Evolutionary conservation across 73 alveolate species (phyloP), one percentile per base, ranked within the genome.

Genomic region (Paramecium octaurelia): DNA sequence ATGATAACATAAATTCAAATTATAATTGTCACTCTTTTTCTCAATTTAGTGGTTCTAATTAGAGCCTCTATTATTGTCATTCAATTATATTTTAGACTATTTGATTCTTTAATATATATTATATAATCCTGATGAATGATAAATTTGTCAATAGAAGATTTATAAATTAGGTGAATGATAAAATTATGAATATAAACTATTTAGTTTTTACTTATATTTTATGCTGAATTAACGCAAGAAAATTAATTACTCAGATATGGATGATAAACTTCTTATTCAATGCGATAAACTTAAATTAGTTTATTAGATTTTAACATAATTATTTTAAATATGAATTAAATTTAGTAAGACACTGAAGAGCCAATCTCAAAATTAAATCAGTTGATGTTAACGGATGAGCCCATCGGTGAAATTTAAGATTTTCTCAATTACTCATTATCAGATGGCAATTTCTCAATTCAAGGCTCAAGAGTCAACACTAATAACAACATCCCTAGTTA

Each of bases 341-440:
- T 1, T 27, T 64, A 54, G 69, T 54, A 64, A 64, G 84, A 64
- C 50, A 64, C 84, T 27, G 84, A 64, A 64, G 84, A 12, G 84
- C 84, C 84, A 64, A 27, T 64, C 46, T 64, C 84, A 64, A 64
- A 64, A 64, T 64, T 64, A 27, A 64, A 64, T 64, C 24, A 64
- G 48, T 34, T 64, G 31, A 64, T 64, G 84, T 34, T 64, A 31
- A 64, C 84, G 6, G 84, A 64, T 64, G 84, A 64, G 9, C 84
- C 84, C 16, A 64, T 64, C 9, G 84, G 54, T 64, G 84, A 64
- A 34, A 64, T 64, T 27, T 64, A 64, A 34, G 91, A 80, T 80
- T 80, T 80, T 80, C 75, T 80, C 36, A 46, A 80, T 80, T 80
- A 80, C 16, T 80, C 91, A n/a, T 46, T 80, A 80, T 80, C 91